Evolutionary conservation across 2,329 filamentous ascomycete genomes (phyloP).

Genomic region (Colletotrichum noveboracense): DNA sequence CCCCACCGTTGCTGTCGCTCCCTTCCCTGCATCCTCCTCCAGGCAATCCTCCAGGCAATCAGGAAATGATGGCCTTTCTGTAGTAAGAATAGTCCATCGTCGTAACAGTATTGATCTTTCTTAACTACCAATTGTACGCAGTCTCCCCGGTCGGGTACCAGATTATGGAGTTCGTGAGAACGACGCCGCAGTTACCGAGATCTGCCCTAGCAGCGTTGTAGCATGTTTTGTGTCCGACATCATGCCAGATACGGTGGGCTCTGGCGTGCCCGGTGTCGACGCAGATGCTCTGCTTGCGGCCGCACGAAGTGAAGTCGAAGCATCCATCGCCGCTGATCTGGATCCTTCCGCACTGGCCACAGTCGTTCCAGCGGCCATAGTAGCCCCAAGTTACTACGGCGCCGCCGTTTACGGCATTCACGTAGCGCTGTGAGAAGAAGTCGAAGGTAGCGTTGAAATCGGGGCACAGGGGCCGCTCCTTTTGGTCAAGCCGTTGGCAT

Average conservation of each 20-base stretch:
- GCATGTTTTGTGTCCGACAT: neutral
- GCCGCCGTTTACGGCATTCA: neutral
- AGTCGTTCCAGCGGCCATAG: neutral
- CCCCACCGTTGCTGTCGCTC: neutral
- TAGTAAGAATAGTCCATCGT: neutral
- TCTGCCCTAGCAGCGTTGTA: neutral
- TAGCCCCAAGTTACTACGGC: neutral
- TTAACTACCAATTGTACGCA: neutral
- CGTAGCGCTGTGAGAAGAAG: neutral
- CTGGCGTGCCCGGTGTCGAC: neutral
- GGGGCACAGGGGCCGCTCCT: neutral
- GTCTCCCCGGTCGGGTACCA: neutral
- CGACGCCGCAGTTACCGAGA: neutral
- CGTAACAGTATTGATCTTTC: accelerated
- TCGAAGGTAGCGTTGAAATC: neutral
- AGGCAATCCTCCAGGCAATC: neutral
- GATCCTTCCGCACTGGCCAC: neutral
- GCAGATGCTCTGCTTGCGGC: neutral
- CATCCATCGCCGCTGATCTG: neutral
- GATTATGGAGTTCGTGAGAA: neutral
- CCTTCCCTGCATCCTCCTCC: neutral
- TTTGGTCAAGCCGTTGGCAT: neutral
- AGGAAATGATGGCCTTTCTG: neutral
- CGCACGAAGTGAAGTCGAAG: neutral
- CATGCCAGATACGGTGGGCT: neutral